These are phyloP conservation scores for Ophiostoma populinum DNA, from an alignment of 2,329 filamentous ascomycete genomes.

Conservation along the genomic window DNA sequence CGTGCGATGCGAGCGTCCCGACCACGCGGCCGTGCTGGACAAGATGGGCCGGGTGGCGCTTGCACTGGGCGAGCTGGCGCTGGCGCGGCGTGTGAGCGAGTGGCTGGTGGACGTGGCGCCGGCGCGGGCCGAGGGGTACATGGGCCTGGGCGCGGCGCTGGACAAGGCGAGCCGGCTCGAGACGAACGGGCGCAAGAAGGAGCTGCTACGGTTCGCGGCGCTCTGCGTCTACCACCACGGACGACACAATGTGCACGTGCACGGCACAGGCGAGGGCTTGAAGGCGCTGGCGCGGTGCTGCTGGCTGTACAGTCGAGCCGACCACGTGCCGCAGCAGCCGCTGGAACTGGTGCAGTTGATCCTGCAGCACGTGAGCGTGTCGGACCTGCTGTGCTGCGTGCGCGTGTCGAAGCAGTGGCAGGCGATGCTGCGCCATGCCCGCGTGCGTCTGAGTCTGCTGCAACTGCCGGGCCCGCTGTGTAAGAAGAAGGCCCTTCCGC, in stretches of 20 bases:
- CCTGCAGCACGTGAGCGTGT: slow-evolving; percentile 5
- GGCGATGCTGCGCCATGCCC: slow-evolving; percentile 1
- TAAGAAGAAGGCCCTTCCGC: not conserved
- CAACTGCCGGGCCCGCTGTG: not conserved
- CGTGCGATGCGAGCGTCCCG: slow-evolving; percentile 3
- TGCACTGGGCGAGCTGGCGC: not conserved
- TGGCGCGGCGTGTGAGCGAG: slow-evolving; percentile 4
- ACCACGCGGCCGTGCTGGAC: slow-evolving; percentile 6
- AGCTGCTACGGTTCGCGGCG: slow-evolving; percentile 3
- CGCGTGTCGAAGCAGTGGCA: slow-evolving; percentile 7
- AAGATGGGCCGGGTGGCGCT: slow-evolving; percentile 5
- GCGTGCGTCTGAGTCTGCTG: not conserved
- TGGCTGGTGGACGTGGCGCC: slow-evolving; percentile 9
- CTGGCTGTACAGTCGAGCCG: slow-evolving; percentile 4
- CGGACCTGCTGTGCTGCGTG: slow-evolving; percentile 3
- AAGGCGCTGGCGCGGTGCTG: slow-evolving; percentile 4
- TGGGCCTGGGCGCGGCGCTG: slow-evolving; percentile 8
- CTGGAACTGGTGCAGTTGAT: slow-evolving; percentile 8
- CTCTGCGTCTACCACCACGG: slow-evolving; percentile 11
- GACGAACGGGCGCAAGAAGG: not conserved
- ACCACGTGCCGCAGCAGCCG: slow-evolving; percentile 8
- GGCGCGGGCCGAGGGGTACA: slow-evolving; percentile 7
- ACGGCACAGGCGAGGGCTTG: slow-evolving; percentile 1
- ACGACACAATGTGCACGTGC: slow-evolving; percentile 6
- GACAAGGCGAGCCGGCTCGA: not conserved